Evolutionary conservation across 2,329 filamentous ascomycete species (phyloP).

Genomic region (Botrytis galanthina): DNA sequence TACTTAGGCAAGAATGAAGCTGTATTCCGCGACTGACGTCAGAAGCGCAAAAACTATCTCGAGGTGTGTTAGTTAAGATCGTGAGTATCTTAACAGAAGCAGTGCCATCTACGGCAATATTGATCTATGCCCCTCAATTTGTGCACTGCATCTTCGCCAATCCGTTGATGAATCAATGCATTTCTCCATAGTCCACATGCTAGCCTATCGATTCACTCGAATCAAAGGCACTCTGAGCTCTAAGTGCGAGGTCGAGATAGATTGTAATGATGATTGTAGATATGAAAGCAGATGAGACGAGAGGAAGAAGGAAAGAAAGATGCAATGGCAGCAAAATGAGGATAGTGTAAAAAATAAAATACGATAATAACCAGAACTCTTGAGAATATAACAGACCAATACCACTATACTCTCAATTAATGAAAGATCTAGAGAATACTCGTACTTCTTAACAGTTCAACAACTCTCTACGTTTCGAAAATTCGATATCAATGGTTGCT

Average conservation of each 20-base stretch:
- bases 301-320: no score
- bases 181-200: no score
- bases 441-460: background rate
- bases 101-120: background rate
- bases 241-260: no score
- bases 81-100: no score
- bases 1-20: background rate
- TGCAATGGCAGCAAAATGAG: no score
- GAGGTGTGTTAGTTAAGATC: background rate
- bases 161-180: no score
- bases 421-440: background rate
- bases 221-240: background rate
- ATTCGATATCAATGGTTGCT: background rate
- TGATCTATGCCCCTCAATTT: background rate
- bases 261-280: rapidly evolving
- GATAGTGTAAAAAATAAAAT: background rate
- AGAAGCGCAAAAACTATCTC: background rate
- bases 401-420: background rate
- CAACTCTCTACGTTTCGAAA: background rate
- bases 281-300: no score
- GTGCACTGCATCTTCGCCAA: no score
- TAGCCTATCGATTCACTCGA: background rate
- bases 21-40: background rate
- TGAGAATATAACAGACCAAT: background rate
- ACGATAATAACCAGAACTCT: background rate